Evolutionary conservation across 768 basidiomycete species (phyloP), one percentile per base, ranked within the genome.

Genomic region (Hypholoma sublateritium): DNA sequence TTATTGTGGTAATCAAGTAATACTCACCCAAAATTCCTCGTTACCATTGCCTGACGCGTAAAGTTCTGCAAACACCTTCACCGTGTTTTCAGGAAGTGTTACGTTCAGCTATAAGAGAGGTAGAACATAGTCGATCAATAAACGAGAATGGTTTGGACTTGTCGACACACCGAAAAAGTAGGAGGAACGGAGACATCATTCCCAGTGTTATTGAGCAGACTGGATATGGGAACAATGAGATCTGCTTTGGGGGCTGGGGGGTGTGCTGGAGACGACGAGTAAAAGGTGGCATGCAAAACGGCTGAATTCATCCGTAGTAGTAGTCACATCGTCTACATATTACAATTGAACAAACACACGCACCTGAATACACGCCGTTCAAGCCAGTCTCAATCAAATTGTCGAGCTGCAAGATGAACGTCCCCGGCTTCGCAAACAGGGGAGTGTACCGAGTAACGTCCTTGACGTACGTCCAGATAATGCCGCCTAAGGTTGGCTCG

Each of bases 391-490:
- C 71, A 28, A 91, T 69, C 39, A 89, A 44, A 67, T 91, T 92
- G 71, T 92, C 82, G 39, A 93, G 73, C 67, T 91, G 83, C 11
- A 92, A 71, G 53, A 91, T 86, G 62, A 92, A 86, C 0, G 80
- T 79, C 6, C 90, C 89, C 0, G 82, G 72, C 59, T 84, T 79
- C 1, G 82, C 74, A 65, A 92, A 92, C 37, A 93, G 77, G 1
- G 88, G 87, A 3, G 77, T 80, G 58, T 86, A 92, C 21, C 82
- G 82, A 6, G 88, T 87, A 22, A 87, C 87, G 61, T 92, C 90
- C 66, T 91, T 91, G 61, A 84, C 68, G 54, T 82, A 86, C 0
- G 88, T 89, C 89, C 89, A 91, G 48, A 89, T 85, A 57, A 91
- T 90, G 11, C 89, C 77, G 2, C 80, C 77, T 13, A 61, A 62